Base-by-base conservation (phyloP, 805 yeast genomes). In the Metschnikowia hibisci region DNA sequence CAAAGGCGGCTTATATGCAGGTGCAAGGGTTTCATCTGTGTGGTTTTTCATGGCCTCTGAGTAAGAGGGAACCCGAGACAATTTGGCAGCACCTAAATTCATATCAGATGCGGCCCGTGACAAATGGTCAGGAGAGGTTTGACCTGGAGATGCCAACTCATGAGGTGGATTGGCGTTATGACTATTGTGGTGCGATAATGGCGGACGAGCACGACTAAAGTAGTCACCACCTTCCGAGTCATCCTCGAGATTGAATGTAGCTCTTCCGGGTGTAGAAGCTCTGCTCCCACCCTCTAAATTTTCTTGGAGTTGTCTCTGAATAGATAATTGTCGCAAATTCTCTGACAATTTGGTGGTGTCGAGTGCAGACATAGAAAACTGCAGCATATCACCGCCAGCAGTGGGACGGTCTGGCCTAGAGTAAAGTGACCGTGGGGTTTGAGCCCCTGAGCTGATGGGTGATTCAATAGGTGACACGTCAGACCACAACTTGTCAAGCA, bases 31-130 rank as follows among this genome's bases (percentile, higher is more conserved):
- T 3, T 68, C 74, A 9, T 73, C 63, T 9, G 58, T 60, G 35
- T 74, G 81, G 2, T 77, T 62, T 54, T 76, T 77, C 61, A 89
- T 63, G 0, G 98, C 97, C 26, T 85, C 82, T 6, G 74, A 76
- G 62, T 91, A 91, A 0, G 96, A 81, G 0, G 98, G 98, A 6
- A 91, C 96, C 38, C 79, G 68, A 15, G 84, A 80, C 35, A 46
- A 40, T 5, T 39, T 30, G 15, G 35, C 41, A 6, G 31, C 39
- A 6, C 38, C 41, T 50, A 87, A 32, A 29, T 51, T 47, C 12
- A 46, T 47, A 28, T 65, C 74, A 1, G 88, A 81, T 41, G 73
- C 76, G 12, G 69, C 78, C 43, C 89, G 69, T 3, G 89, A 80
- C 37, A 82, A 59, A 54, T 82, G 81, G 9, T 64, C 54, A 0